phyloP scores from a whole-genome alignment of 2,329 filamentous ascomycete species.

The Blastomyces gilchristii region DNA sequence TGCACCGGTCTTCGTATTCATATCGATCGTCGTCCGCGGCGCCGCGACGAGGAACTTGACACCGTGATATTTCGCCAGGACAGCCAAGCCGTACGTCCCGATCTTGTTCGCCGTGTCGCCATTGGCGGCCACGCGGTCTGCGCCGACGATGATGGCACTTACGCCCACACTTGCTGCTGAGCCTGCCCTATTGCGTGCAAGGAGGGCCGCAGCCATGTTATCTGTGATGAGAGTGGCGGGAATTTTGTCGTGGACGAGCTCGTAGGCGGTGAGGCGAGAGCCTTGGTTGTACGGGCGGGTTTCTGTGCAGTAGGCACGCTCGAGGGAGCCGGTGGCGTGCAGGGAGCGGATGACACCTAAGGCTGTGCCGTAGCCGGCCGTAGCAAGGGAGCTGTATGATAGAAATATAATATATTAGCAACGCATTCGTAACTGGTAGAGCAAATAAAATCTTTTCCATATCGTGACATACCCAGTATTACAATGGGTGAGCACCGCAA shows the following conservation, averaged over 20 bases:
- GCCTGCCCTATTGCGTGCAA: conserved; percentile 50
- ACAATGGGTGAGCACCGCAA: conserved; percentile 93
- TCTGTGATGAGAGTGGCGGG: conserved; percentile 88
- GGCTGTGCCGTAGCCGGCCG: conserved; percentile 93
- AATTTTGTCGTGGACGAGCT: conserved; percentile 88
- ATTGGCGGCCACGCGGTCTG: conserved; percentile 89
- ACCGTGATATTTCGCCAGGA: conserved; percentile 78
- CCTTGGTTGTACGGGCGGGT: conserved; percentile 97
- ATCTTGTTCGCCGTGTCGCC: conserved; percentile 99
- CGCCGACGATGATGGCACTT: conserved; percentile 81
- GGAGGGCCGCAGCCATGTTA: conserved; percentile 87
- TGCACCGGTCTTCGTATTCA: conserved; percentile 63
- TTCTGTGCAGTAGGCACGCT: conserved; percentile 90
- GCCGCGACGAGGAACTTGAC: conserved; percentile 93
- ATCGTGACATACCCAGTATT: conserved; percentile 67
- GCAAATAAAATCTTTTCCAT: background rate
- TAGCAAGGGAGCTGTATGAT: conserved; percentile 66
- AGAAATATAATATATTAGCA: background rate
- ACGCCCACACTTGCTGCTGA: conserved; percentile 35
- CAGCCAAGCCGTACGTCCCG: conserved; percentile 83
- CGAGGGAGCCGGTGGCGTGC: conserved; percentile 53
- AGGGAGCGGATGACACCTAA: conserved; percentile 86
- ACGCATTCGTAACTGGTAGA: background rate
- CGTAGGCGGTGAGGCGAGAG: conserved; percentile 85
- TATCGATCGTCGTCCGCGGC: conserved; percentile 86